Evolutionary conservation across 257 asterid species (phyloP), one percentile per base, ranked within the genome.

Genomic region (Nicotiana undulata): DNA sequence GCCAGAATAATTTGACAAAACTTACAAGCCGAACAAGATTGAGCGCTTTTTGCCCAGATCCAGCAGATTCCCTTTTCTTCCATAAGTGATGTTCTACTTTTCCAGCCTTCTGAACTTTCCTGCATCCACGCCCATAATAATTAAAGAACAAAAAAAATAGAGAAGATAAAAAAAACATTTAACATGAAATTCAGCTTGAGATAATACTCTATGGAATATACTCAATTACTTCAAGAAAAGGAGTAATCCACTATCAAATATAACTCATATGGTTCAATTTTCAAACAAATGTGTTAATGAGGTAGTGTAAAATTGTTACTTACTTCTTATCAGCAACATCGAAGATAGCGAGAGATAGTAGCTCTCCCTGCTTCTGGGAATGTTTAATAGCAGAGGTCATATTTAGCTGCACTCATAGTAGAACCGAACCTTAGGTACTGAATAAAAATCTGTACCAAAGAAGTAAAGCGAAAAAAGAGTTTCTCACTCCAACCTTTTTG

Each of bases 21-120:
- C 98, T 77, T 90, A 95, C 99, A 80, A 37, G 84, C 60, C 79
- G 85, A 83, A 93, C 89, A 87, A 93, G 97, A 81, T 88, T 85
- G 66, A 88, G 83, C 37, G 98, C 97, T 88, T 95, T 95, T 26
- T 87, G 92, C 82, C 99, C 99, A 8, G 98, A 93, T 85, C 90
- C 88, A 83, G 94, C 79, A 37, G 94, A 91, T 70, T 92, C 97
- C 88, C 96, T 90, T 89, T 88, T 92, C 60, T 83, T 81, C 99
- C 99, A 95, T 67, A 93, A 76, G 82, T 94, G 98, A 85, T 94
- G 97, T 67, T 94, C 95, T 84, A 87, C 90, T 86, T 86, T 91
- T 61, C 92, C 91, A 29, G 86, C 31, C 82, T 84, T 87, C 74
- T 68, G 85, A 56, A 68, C 51, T 82, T 85, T 88, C 89, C 90